Evolutionary conservation across 2,329 filamentous ascomycete species (phyloP), one percentile per base, ranked within the genome.

Genomic region (Capronia americana): DNA sequence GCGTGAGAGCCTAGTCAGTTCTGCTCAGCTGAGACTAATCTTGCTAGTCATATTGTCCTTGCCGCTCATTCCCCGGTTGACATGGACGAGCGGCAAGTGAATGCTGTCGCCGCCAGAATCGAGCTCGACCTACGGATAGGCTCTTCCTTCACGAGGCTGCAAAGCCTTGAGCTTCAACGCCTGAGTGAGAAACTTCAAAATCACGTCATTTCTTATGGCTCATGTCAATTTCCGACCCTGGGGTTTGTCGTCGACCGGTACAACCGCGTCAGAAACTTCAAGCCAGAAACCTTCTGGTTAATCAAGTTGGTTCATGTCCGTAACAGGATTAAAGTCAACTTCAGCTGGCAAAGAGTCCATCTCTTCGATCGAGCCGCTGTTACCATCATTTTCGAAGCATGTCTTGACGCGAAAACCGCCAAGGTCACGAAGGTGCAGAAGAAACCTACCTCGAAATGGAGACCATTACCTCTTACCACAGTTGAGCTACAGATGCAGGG

Each of bases 221-320:
- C 93, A 3, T 99, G 95, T 72, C 95, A 99, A 77, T 99, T 99
- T 74, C 95, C 95, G 1, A 98, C 95, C 0, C 84, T 99, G 4
- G 95, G 95, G 0, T 99, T 99, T 71, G 94, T 99, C 1, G 95
- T 99, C 6, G 95, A 99, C 78, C 88, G 94, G 56, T 99, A 98
- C 77, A 92, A 97, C 73, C 89, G 92, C 58, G 95, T 99, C 59
- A 89, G 92, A 69, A 97, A 96, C 73, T 99, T 99, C 77, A 88
- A 95, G 0, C 91, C 94, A 0, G 95, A 99, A 75, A 82, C 87
- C 0, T 99, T 98, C 78, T 99, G 95, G 95, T 86, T 86, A 66
- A 96, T 99, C 81, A 94, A 90, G 72, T 85, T 99, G 46, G 88
- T 87, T 74, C 91, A 97, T 73, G 86, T 83, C 50, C 89, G 92